Evolutionary conservation across 306 rosid species (phyloP).

Genomic region (Canavalia ensiformis): DNA sequence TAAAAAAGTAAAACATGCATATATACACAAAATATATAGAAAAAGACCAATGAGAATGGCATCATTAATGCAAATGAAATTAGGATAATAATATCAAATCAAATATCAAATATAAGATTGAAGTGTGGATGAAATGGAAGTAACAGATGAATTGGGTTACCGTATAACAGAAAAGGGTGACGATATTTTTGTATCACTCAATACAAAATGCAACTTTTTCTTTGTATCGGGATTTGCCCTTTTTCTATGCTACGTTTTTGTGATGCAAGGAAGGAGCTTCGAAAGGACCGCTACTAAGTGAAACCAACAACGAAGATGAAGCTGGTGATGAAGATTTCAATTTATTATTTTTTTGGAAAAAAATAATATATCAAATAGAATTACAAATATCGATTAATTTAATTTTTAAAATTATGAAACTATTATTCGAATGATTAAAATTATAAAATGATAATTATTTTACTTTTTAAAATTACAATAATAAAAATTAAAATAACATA

Average conservation of each 20-base stretch:
- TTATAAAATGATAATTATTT: too few species aligned
- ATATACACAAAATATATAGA: not conserved
- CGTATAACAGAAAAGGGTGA: constrained; percentile 40
- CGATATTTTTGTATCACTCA: constrained; percentile 15
- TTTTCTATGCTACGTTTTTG: not conserved
- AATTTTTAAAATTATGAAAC: too few species aligned
- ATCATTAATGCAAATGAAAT: constrained; percentile 29
- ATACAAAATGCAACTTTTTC: not conserved
- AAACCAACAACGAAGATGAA: constrained; percentile 40
- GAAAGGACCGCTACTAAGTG: constrained; percentile 52
- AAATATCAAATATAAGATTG: not conserved
- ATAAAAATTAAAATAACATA: too few species aligned
- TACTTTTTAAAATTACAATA: too few species aligned
- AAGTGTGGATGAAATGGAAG: not conserved
- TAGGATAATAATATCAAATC: not conserved
- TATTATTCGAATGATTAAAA: too few species aligned
- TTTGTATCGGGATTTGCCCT: constrained; percentile 32
- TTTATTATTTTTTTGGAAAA: not conserved
- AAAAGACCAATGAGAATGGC: constrained; percentile 12
- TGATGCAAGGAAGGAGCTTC: constrained; percentile 39
- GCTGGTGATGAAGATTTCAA: constrained; percentile 32
- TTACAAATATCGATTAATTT: too few species aligned
- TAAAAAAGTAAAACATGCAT: not conserved
- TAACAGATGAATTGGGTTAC: not conserved
- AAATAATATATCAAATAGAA: too few species aligned